A percentile compares a stretch with the other conserved stretches of the same genome.
These are phyloP conservation scores for Tolypocladium cylindrosporum DNA, from an alignment of 2,329 filamentous ascomycete genomes.

Conservation along the genomic window DNA sequence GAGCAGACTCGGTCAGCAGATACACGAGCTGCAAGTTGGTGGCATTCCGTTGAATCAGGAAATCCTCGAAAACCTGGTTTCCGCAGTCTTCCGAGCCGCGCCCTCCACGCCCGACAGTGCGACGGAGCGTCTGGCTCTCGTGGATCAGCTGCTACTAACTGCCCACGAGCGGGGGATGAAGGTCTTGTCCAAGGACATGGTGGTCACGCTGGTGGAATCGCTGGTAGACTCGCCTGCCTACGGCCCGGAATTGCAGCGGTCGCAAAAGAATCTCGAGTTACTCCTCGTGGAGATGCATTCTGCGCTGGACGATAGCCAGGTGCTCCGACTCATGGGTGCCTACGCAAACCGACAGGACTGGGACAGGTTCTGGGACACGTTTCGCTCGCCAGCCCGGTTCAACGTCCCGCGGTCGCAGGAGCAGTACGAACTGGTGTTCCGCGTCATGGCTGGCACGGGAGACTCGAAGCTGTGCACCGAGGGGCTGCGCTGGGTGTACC, in stretches of 20 bases:
- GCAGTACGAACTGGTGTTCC: constrained; percentile 47
- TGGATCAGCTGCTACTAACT: constrained; percentile 32
- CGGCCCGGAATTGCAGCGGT: constrained; percentile 21
- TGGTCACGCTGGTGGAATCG: constrained; percentile 36
- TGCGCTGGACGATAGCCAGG: constrained; percentile 27
- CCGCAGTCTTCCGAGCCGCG: constrained; percentile 22
- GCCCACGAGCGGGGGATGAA: constrained; percentile 34
- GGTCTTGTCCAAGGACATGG: constrained; percentile 34
- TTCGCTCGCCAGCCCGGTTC: constrained; percentile 44
- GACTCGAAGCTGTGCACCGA: constrained; percentile 34
- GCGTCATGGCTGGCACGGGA: constrained; percentile 31
- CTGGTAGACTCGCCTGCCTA: constrained; percentile 22
- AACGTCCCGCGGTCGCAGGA: constrained; percentile 34
- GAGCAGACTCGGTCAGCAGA: constrained; percentile 13
- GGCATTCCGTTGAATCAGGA: constrained; percentile 24
- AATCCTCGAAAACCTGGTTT: constrained; percentile 27
- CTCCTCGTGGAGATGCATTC: constrained; percentile 28
- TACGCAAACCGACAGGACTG: constrained; percentile 40
- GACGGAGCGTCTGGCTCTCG: constrained; percentile 23
- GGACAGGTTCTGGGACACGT: constrained; percentile 50
- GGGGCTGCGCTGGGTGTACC: constrained; percentile 41
- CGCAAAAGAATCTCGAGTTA: constrained; percentile 34
- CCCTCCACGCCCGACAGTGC: constrained; percentile 11
- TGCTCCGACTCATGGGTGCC: constrained; percentile 31
- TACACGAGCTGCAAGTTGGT: constrained; percentile 28